phyloP scores from a whole-genome alignment of 108 stramenopile genomes.

The Nannochloropsis salina region DNA sequence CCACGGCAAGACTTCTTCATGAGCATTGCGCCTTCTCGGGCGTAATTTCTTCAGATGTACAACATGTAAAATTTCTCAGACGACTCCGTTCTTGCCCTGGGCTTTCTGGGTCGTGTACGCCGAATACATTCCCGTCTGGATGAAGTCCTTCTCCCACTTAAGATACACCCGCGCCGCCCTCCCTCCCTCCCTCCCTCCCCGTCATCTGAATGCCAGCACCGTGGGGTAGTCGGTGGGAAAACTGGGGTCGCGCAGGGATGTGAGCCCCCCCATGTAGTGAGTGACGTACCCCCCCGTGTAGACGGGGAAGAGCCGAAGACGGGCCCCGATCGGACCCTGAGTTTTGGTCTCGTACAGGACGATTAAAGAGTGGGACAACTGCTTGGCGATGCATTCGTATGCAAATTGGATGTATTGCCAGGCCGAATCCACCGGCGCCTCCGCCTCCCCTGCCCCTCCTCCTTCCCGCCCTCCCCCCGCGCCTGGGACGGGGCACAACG shows the following conservation, averaged over 20 bases:
- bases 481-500: neutral
- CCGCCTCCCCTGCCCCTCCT: neutral
- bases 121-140: too few relatives aligned
- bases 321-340: neutral
- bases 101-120: too few relatives aligned
- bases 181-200: neutral
- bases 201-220: neutral
- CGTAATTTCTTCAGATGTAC: too few relatives aligned
- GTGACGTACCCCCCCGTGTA: constrained; percentile 1
- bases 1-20: too few relatives aligned
- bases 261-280: neutral
- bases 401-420: neutral
- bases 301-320: neutral
- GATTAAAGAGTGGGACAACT: neutral
- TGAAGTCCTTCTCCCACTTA: too few relatives aligned
- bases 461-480: neutral
- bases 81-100: too few relatives aligned
- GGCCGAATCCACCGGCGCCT: neutral
- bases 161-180: neutral
- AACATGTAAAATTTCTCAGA: too few relatives aligned
- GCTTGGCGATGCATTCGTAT: neutral
- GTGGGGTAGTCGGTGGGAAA: neutral
- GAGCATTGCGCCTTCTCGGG: too few relatives aligned
- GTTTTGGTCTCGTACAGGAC: neutral
- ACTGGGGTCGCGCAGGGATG: neutral